A percentile compares a stretch with the other conserved stretches of the same genome.
These are phyloP conservation scores for Plantago coronopus DNA, from an alignment of 305 asterid genomes.

Conservation along the genomic window DNA sequence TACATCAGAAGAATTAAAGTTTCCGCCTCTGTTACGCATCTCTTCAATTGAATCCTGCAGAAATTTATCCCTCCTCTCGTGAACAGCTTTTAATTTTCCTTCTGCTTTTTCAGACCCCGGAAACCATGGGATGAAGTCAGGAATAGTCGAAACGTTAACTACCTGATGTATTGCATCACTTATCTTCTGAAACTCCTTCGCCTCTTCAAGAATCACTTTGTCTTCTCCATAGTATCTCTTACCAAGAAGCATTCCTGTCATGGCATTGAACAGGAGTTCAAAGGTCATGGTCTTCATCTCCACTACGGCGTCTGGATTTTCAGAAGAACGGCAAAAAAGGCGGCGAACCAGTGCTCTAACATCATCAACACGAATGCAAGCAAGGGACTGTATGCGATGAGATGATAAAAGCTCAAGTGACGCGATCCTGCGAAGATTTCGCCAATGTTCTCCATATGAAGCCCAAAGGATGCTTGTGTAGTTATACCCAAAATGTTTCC, in stretches of 20 bases:
- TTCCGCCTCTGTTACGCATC: background rate
- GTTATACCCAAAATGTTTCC: slow-evolving; percentile 4
- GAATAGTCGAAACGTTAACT: background rate
- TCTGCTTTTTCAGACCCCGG: slow-evolving; percentile 3
- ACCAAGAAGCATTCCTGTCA: slow-evolving; percentile 9
- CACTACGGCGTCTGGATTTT: background rate
- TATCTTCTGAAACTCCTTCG: background rate
- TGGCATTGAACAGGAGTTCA: slow-evolving; percentile 3
- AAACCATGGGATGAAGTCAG: slow-evolving; percentile 6
- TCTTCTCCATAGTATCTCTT: slow-evolving; percentile 3
- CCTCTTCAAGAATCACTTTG: background rate
- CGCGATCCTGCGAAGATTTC: background rate
- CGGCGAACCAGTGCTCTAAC: slow-evolving; percentile 1
- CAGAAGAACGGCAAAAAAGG: background rate
- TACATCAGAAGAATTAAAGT: background rate
- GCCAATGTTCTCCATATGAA: slow-evolving; percentile 4
- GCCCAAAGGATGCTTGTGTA: slow-evolving; percentile 4
- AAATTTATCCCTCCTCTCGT: slow-evolving; percentile 3
- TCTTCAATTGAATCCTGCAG: slow-evolving; percentile 1
- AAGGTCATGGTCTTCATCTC: slow-evolving; percentile 6
- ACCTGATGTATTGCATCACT: background rate
- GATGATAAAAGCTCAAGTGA: slow-evolving; percentile 1
- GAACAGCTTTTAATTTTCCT: background rate
- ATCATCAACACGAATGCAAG: background rate
- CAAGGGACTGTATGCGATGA: slow-evolving; percentile 2